These are phyloP conservation scores for Colletotrichum lentis DNA, from an alignment of 2,329 filamentous ascomycete genomes.

Conservation along the genomic window DNA sequence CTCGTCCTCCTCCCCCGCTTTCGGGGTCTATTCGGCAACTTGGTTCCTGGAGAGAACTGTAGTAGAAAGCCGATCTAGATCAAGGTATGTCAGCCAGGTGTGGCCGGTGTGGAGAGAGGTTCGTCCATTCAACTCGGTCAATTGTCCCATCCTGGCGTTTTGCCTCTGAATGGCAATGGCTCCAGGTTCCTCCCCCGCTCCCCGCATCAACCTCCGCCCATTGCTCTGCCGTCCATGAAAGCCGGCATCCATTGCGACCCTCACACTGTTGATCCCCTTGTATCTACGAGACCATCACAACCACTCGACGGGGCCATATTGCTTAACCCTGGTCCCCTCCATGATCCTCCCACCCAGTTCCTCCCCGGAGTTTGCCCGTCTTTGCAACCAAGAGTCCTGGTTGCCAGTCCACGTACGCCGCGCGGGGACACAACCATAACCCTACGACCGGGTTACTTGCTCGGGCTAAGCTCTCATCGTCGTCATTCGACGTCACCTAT, in stretches of 20 bases:
- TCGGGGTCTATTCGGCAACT: background rate
- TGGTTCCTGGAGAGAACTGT: background rate
- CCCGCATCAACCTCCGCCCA: slow-evolving; percentile 6
- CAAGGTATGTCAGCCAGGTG: background rate
- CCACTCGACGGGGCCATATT: slow-evolving; percentile 16
- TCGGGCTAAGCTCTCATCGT: background rate
- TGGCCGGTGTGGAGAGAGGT: background rate
- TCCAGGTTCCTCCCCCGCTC: background rate
- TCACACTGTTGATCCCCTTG: background rate
- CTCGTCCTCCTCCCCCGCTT: background rate
- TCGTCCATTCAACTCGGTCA: background rate
- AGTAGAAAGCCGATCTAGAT: background rate
- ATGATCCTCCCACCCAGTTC: background rate
- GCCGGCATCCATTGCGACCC: slow-evolving; percentile 29
- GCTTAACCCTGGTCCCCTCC: slow-evolving; percentile 1
- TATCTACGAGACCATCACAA: slow-evolving; percentile 22
- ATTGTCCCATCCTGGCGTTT: background rate
- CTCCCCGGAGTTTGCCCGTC: slow-evolving; percentile 26
- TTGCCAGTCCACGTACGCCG: background rate
- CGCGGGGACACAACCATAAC: background rate
- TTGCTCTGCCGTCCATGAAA: slow-evolving; percentile 17
- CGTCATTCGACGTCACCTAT: background rate
- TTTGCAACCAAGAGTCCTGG: background rate
- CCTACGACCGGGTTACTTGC: slow-evolving; percentile 3
- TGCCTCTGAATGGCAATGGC: background rate